Evolutionary conservation across 495 filamentous ascomycete genomes (phyloP).

Genomic region (Aspergillus bridgeri): DNA sequence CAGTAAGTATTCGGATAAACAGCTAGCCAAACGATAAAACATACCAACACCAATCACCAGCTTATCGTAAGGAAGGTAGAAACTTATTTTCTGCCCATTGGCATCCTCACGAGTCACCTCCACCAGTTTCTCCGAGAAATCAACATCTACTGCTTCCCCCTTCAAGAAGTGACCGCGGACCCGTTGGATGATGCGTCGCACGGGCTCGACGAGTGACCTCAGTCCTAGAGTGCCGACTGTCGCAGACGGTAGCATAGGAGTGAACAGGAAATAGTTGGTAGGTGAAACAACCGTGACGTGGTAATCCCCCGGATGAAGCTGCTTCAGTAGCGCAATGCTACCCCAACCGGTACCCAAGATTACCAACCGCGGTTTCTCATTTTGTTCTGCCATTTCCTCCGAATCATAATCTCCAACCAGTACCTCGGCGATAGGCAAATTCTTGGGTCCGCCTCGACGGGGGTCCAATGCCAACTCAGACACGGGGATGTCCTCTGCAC

Average conservation of each 20-base stretch:
- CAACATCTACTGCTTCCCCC: slow-evolving; percentile 78
- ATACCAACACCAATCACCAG: slow-evolving; percentile 87
- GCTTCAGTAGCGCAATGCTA: slow-evolving; percentile 86
- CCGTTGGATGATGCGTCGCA: slow-evolving; percentile 73
- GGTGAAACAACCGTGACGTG: slow-evolving; percentile 93
- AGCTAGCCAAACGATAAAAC: slow-evolving; percentile 13
- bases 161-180: slow-evolving; percentile 87
- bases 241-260: slow-evolving; percentile 93
- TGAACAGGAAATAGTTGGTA: slow-evolving; percentile 95
- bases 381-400: slow-evolving; percentile 60
- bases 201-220: slow-evolving; percentile 86
- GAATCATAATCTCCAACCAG: slow-evolving; percentile 84
- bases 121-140: slow-evolving; percentile 86
- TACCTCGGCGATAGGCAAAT: slow-evolving; percentile 84
- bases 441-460: slow-evolving; percentile 86
- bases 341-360: slow-evolving; percentile 96
- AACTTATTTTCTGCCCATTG: slow-evolving; percentile 66
- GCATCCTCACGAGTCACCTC: slow-evolving; percentile 73
- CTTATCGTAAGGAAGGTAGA: slow-evolving; percentile 98
- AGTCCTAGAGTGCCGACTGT: slow-evolving; percentile 95
- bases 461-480: slow-evolving; percentile 80
- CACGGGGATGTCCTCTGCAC: slow-evolving; percentile 69
- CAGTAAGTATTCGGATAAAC: neutral
- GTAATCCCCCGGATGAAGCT: slow-evolving; percentile 83
- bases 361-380: slow-evolving; percentile 86